Evolutionary conservation across 257 asterid genomes (phyloP).

Genomic region (Solanum pinnatisectum): DNA sequence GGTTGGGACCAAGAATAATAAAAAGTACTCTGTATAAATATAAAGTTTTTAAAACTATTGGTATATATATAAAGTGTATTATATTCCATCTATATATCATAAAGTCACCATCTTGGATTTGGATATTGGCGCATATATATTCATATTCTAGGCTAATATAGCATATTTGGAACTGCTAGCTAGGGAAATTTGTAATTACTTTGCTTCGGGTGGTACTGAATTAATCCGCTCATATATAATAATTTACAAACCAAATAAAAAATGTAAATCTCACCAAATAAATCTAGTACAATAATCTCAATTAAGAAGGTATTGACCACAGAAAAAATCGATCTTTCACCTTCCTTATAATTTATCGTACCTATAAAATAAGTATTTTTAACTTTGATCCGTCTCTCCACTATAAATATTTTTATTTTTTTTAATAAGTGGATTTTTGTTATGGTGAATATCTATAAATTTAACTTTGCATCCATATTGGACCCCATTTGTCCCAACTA

Average conservation of each 20-base stretch:
- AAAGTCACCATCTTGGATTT: not conserved
- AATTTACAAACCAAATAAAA: not conserved
- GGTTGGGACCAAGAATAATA: not conserved
- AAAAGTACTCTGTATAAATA: not conserved
- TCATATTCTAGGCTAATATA: not conserved
- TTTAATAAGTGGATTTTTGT: not conserved
- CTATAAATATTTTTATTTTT: not conserved
- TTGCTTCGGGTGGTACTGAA: not conserved
- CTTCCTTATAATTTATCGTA: no score
- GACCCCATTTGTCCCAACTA: not conserved
- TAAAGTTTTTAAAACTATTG: not conserved
- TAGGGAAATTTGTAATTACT: not conserved
- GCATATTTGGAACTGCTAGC: not conserved
- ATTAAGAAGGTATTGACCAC: not conserved
- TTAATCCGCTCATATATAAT: not conserved
- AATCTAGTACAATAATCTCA: no score
- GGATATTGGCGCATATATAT: not conserved
- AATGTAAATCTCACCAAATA: no score
- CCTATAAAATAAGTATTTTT: not conserved
- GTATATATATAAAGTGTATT: not conserved
- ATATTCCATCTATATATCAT: not conserved
- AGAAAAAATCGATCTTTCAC: no score
- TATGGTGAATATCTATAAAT: not conserved
- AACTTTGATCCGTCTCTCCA: not conserved
- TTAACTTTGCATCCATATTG: not conserved